These are phyloP conservation scores for Fusarium dimerum DNA, from an alignment of 2,329 filamentous ascomycete species.

Conservation along the genomic window DNA sequence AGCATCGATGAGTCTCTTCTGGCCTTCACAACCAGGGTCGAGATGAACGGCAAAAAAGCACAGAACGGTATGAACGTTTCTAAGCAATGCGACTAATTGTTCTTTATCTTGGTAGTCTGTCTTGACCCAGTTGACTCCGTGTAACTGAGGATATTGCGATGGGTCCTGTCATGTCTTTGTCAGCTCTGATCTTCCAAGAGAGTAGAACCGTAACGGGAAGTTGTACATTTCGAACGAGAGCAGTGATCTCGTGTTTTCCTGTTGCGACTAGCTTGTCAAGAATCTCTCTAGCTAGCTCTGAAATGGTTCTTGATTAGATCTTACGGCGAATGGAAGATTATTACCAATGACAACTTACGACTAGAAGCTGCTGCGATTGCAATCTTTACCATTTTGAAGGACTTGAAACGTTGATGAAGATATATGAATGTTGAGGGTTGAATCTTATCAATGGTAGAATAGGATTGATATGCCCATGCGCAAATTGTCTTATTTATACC, in stretches of 20 bases:
- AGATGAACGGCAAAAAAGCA: slow-evolving; percentile 45
- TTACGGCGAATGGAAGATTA: too few species aligned
- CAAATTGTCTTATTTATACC: too few species aligned
- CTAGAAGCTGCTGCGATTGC: slow-evolving; percentile 14
- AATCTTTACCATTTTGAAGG: slow-evolving; percentile 17
- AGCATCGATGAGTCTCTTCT: slow-evolving; percentile 60
- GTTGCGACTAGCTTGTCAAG: slow-evolving; percentile 16
- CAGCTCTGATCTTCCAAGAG: not conserved
- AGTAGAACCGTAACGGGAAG: too few species aligned
- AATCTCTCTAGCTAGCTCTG: slow-evolving; percentile 22
- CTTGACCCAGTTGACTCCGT: slow-evolving; percentile 40
- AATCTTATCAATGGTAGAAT: too few species aligned
- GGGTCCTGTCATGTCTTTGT: slow-evolving; percentile 4
- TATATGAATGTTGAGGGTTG: too few species aligned
- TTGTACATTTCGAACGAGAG: slow-evolving; percentile 11
- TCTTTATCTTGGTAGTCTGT: slow-evolving; percentile 46
- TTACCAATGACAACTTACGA: not conserved
- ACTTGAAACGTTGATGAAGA: too few species aligned
- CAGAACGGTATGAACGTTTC: slow-evolving; percentile 50
- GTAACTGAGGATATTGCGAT: not conserved
- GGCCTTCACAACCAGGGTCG: slow-evolving; percentile 40
- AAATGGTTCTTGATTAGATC: not conserved
- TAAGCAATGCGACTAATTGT: slow-evolving; percentile 38
- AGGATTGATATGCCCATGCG: too few species aligned
- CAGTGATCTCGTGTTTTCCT: slow-evolving; percentile 19